Conservation (phyloP, 352 stramenopile genomes). For the Pythium monospermum region DNA sequence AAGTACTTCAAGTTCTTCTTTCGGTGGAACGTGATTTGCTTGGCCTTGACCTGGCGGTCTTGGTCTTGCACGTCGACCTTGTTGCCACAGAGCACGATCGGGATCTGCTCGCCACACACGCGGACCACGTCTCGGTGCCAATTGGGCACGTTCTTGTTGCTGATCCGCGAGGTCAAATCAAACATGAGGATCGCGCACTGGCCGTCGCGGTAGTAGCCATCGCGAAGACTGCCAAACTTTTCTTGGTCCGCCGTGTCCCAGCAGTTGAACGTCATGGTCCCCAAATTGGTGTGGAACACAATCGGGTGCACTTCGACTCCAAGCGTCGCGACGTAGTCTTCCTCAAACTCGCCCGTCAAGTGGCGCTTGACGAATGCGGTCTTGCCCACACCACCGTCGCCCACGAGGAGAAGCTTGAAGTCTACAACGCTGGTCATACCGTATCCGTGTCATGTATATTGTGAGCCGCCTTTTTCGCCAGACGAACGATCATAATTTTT, state of each 20-base stretch:
- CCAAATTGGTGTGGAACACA: neutral
- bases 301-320: neutral
- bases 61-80: constrained; percentile 99
- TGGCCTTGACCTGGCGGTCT: constrained; percentile 99
- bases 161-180: no score
- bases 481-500: no score
- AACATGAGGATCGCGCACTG: no score
- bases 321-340: neutral
- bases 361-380: neutral
- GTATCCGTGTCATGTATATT: no score
- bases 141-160: no score
- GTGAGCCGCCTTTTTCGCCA: no score
- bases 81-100: constrained; percentile 99
- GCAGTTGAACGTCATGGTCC: no score
- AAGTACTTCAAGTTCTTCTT: constrained; percentile 99
- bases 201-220: no score
- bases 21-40: constrained; percentile 99
- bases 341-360: neutral
- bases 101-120: no score
- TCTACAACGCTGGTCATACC: no score
- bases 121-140: no score
- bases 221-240: neutral
- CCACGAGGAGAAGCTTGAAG: constrained; percentile 1
- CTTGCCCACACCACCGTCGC: neutral
- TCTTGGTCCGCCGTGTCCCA: neutral